Evolutionary conservation across 2,329 filamentous ascomycete species (phyloP).

Genomic region (Neoarthrinium moseri): DNA sequence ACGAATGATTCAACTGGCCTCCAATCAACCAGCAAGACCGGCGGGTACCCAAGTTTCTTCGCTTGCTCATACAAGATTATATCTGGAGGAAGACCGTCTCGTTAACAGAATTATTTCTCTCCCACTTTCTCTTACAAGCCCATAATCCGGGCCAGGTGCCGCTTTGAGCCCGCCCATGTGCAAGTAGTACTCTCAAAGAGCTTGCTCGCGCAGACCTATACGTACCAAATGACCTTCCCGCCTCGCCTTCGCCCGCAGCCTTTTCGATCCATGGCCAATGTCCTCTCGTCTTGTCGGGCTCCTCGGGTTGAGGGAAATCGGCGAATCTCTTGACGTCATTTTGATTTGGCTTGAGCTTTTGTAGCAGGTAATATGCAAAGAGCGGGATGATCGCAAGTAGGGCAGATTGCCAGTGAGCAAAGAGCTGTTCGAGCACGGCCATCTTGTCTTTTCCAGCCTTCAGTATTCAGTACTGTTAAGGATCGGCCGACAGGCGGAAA

Average conservation of each 20-base stretch:
- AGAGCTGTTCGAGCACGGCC: neutral
- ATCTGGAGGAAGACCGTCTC: neutral
- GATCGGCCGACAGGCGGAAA: no score
- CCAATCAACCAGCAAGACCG: conserved; percentile 9
- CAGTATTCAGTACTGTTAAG: neutral
- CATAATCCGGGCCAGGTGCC: neutral
- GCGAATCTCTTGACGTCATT: conserved; percentile 5
- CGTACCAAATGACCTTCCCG: conserved; percentile 7
- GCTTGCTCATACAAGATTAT: conserved; percentile 7
- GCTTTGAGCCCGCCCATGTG: neutral
- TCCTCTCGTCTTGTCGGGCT: conserved; percentile 1
- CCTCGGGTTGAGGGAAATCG: conserved; percentile 7
- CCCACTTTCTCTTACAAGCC: neutral
- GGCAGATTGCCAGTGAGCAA: neutral
- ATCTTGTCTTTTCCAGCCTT: neutral
- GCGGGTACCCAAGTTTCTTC: conserved; percentile 6
- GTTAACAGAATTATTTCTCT: no score
- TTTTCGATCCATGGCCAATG: conserved; percentile 11
- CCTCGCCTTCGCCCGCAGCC: conserved; percentile 1
- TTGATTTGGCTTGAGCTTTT: neutral
- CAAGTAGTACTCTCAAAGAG: neutral
- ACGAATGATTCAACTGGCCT: conserved; percentile 2
- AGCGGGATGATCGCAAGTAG: conserved; percentile 2
- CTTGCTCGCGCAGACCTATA: neutral
- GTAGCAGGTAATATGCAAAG: neutral